These are phyloP conservation scores for Aspergillus sp. DNA, from an alignment of 2,329 filamentous ascomycete genomes.

Conservation along the genomic window DNA sequence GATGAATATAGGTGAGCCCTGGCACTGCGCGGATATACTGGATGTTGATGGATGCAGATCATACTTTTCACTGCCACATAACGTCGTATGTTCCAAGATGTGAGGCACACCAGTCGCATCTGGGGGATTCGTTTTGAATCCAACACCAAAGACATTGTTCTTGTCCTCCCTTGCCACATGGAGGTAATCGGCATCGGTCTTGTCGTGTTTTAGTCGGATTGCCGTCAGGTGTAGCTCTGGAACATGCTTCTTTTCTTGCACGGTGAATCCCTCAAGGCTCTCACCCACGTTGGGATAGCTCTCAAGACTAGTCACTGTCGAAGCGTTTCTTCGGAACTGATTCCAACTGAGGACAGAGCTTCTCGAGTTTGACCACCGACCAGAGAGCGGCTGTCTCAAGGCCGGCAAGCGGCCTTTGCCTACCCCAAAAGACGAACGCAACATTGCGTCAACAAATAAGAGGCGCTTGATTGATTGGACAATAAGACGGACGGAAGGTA, in stretches of 20 bases:
- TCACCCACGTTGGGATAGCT: conserved; percentile 77
- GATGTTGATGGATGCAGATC: conserved; percentile 15
- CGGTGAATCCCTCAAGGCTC: conserved; percentile 88
- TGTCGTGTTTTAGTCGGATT: conserved; percentile 85
- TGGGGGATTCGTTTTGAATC: conserved; percentile 97
- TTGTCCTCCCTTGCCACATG: conserved; percentile 92
- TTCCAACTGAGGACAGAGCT: conserved; percentile 17
- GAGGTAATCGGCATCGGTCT: conserved; percentile 92
- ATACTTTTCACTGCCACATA: conserved; percentile 92
- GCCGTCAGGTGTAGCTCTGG: conserved; percentile 92
- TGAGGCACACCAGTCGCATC: conserved; percentile 96
- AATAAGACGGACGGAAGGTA: too few species aligned
- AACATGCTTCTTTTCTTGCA: conserved; percentile 85
- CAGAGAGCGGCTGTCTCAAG: conserved; percentile 18
- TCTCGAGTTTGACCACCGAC: conserved; percentile 19
- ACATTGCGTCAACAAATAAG: conserved; percentile 22
- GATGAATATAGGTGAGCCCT: conserved; percentile 11
- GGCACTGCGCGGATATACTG: not conserved
- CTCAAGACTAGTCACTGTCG: conserved; percentile 73
- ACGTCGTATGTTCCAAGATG: conserved; percentile 94
- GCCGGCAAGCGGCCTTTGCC: conserved; percentile 25
- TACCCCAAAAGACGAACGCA: conserved; percentile 31
- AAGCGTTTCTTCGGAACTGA: conserved; percentile 26
- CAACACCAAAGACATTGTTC: conserved; percentile 99
- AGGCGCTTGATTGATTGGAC: not conserved